Percentiles rank a stretch among this genome's conserved stretches.
Evolutionary conservation across 1,139 yeast genomes (phyloP).

Genomic region (Suhomyces choctaworum): DNA sequence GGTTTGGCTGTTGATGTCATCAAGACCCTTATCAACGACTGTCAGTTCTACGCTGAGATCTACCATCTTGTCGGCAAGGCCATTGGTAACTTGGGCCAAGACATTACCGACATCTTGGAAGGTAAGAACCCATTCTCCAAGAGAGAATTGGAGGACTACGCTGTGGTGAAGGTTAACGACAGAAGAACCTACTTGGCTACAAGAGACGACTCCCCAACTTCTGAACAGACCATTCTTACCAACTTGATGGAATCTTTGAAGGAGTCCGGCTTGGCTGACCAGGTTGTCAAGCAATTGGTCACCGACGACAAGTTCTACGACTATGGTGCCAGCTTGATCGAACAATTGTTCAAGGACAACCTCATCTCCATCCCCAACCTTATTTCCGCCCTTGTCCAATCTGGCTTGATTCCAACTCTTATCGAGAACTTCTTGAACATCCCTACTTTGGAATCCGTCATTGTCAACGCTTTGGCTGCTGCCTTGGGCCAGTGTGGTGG

Average conservation of each 20-base stretch:
- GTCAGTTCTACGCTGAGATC: constrained; percentile 44
- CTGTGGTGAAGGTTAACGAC: constrained; percentile 6
- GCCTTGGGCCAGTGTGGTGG: constrained; percentile 45
- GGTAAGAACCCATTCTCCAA: constrained; percentile 21
- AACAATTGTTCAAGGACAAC: constrained; percentile 30
- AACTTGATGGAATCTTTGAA: constrained; percentile 49
- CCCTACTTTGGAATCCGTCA: constrained; percentile 41
- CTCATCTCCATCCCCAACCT: constrained; percentile 33
- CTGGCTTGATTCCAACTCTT: constrained; percentile 43
- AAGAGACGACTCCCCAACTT: constrained; percentile 12
- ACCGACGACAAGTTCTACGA: constrained; percentile 41
- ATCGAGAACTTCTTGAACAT: constrained; percentile 43
- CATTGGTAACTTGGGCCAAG: constrained; percentile 33
- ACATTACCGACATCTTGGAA: constrained; percentile 26
- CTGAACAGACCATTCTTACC: constrained; percentile 27
- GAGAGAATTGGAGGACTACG: constrained; percentile 21
- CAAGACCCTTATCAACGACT: constrained; percentile 39
- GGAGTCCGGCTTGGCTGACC: constrained; percentile 45
- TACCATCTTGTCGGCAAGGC: constrained; percentile 36
- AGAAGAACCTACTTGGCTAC: constrained; percentile 13
- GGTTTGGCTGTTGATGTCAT: constrained; percentile 45
- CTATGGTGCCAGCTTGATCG: constrained; percentile 44
- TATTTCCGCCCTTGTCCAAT: constrained; percentile 32
- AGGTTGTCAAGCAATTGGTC: constrained; percentile 43
- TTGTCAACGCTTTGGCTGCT: constrained; percentile 49